phyloP scores from a whole-genome alignment of 78 protist genomes.

The Cavenderia fasciculata region DNA sequence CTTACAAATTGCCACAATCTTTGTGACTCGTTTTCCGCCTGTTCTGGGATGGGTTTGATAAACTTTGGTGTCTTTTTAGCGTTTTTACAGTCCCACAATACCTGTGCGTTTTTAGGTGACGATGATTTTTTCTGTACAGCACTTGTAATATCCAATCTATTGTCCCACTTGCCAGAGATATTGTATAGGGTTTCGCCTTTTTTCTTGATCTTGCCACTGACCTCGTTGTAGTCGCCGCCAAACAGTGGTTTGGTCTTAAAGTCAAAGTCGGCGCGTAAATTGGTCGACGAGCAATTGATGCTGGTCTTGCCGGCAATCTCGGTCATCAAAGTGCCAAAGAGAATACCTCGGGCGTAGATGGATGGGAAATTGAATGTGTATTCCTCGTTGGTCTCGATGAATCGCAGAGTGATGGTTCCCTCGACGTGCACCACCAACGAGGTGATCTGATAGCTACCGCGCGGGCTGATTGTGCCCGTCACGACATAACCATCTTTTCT shows the following conservation, averaged over 20 bases:
- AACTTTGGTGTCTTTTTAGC: conserved; percentile 13
- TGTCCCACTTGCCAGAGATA: conserved; percentile 81
- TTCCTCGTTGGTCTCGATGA: conserved; percentile 66
- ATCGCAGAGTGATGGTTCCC: conserved; percentile 62
- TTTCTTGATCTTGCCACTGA: conserved; percentile 81
- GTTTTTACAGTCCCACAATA: conserved; percentile 26
- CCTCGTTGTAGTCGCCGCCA: conserved; percentile 86
- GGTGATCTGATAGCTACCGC: conserved; percentile 89
- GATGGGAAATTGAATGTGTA: conserved; percentile 87
- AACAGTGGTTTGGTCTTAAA: conserved; percentile 88
- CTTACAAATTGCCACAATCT: conserved; percentile 84
- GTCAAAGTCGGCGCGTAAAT: conserved; percentile 54
- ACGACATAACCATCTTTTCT: conserved; percentile 77
- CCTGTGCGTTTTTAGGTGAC: conserved; percentile 24
- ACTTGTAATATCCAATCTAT: conserved; percentile 1
- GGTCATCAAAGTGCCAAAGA: conserved; percentile 77
- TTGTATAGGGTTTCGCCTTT: conserved; percentile 10
- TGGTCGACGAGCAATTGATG: conserved; percentile 82
- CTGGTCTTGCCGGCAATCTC: conserved; percentile 72
- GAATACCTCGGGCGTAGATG: conserved; percentile 80
- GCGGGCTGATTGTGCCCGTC: conserved; percentile 74
- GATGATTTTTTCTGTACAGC: too few relatives aligned
- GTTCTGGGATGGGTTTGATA: conserved; percentile 31
- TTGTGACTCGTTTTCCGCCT: conserved; percentile 63
- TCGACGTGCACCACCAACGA: conserved; percentile 82